Evolutionary conservation across 2,329 filamentous ascomycete genomes (phyloP).

Genomic region (Chalara sp.): DNA sequence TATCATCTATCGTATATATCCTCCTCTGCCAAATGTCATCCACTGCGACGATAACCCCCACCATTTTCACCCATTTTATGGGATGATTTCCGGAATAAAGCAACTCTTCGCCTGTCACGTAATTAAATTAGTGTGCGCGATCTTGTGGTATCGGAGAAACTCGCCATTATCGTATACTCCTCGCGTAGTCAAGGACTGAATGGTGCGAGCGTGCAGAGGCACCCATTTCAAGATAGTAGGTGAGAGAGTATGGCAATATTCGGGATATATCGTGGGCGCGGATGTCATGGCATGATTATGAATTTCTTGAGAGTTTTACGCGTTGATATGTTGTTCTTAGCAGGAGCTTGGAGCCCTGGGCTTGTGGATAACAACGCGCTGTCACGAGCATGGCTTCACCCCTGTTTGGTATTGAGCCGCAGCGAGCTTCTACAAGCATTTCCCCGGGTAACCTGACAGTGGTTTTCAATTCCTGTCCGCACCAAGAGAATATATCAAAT

Average conservation of each 20-base stretch:
- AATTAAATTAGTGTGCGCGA: neutral
- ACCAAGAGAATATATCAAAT: too few relatives aligned
- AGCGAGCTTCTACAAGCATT: too few relatives aligned
- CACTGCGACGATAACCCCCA: constrained; percentile 61
- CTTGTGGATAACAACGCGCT: too few relatives aligned
- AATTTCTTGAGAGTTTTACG: too few relatives aligned
- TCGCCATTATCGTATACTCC: constrained; percentile 46
- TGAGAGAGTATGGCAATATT: constrained; percentile 57
- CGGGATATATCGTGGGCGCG: constrained; percentile 43
- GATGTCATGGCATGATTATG: constrained; percentile 43
- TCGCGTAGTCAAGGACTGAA: constrained; percentile 40
- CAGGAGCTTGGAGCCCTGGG: too few relatives aligned
- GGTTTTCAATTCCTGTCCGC: too few relatives aligned
- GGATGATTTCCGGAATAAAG: constrained; percentile 70
- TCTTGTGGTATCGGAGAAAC: constrained; percentile 2
- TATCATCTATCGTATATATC: constrained; percentile 57
- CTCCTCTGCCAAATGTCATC: constrained; percentile 41
- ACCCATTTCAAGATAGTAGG: constrained; percentile 56
- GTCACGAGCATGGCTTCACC: too few relatives aligned
- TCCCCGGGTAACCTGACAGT: too few relatives aligned
- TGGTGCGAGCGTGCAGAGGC: constrained; percentile 44
- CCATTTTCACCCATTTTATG: constrained; percentile 66
- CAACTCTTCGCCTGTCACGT: constrained; percentile 43
- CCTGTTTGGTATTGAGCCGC: too few relatives aligned
- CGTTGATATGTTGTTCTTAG: too few relatives aligned